Evolutionary conservation across 805 yeast species (phyloP).

Genomic region (Starmera caribaea): DNA sequence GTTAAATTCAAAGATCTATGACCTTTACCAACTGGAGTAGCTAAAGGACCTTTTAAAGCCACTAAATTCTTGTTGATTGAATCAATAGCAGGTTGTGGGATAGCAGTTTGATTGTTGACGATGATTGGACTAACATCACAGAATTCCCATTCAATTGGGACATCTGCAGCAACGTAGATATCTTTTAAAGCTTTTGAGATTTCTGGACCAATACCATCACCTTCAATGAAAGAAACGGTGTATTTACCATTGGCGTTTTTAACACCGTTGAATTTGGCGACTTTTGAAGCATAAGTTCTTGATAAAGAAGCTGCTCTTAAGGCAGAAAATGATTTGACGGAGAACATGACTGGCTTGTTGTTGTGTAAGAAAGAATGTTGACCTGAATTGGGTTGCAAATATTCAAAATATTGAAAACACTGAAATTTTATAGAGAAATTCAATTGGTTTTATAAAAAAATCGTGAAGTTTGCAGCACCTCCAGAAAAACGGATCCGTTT

Average conservation of each 20-base stretch:
- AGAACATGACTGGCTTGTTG: slow-evolving; percentile 30
- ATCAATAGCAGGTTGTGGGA: slow-evolving; percentile 87
- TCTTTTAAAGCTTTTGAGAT: slow-evolving; percentile 90
- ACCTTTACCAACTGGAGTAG: slow-evolving; percentile 98
- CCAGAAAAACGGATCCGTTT: no score
- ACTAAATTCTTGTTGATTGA: slow-evolving; percentile 88
- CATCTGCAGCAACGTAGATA: slow-evolving; percentile 87
- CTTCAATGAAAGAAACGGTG: slow-evolving; percentile 93
- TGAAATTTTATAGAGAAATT: no score
- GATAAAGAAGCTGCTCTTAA: slow-evolving; percentile 2
- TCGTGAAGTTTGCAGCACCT: no score
- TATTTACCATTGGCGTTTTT: slow-evolving; percentile 73
- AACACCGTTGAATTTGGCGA: slow-evolving; percentile 58
- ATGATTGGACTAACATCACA: slow-evolving; percentile 93
- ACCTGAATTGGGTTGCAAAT: not conserved
- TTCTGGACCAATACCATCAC: slow-evolving; percentile 97
- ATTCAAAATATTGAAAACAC: not conserved
- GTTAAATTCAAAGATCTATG: slow-evolving; percentile 97
- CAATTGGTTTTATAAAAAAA: no score
- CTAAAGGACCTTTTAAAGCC: slow-evolving; percentile 96
- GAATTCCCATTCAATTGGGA: slow-evolving; percentile 95
- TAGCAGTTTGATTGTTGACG: slow-evolving; percentile 85
- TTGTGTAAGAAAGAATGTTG: not conserved
- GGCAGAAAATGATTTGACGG: slow-evolving; percentile 76
- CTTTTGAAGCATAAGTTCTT: slow-evolving; percentile 30